A percentile compares a stretch with the other conserved stretches of the same genome.
phyloP scores from a whole-genome alignment of 169 alveolate species.

The Plasmodium adleri region DNA sequence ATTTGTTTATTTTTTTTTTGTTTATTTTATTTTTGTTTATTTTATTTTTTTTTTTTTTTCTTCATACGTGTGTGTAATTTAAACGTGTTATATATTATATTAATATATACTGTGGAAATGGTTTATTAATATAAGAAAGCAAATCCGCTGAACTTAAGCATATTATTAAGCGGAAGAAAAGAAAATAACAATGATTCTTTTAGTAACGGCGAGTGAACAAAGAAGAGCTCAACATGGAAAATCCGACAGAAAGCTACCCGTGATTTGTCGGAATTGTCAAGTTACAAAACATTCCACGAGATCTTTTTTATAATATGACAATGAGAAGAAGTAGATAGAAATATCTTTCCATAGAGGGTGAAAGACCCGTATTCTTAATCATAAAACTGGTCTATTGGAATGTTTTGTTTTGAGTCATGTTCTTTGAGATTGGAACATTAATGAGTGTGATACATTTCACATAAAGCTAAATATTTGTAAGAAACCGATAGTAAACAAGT shows the following conservation, averaged over 20 bases:
- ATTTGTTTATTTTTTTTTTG: too few species aligned
- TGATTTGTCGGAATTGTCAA: not conserved
- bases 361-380: constrained; percentile 89
- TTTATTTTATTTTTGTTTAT: too few species aligned
- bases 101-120: too few species aligned
- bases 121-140: constrained; percentile 78
- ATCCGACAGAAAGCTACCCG: constrained; percentile 17
- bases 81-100: too few species aligned
- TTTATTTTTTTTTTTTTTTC: too few species aligned
- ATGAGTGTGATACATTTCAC: constrained; percentile 84
- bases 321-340: constrained; percentile 74
- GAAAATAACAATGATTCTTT: constrained; percentile 86
- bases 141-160: constrained; percentile 93
- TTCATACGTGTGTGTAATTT: too few species aligned
- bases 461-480: constrained; percentile 91
- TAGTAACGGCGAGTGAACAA: constrained; percentile 95
- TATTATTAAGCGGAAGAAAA: constrained; percentile 93
- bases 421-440: constrained; percentile 90
- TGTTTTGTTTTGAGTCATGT: constrained; percentile 76
- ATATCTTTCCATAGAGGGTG: constrained; percentile 90
- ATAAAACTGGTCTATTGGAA: not conserved
- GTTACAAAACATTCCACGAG: not conserved
- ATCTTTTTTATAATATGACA: not conserved
- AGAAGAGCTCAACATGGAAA: constrained; percentile 90
- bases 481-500: constrained; percentile 95